Percentiles rank a stretch among this genome's conserved stretches.
Conservation (phyloP, 306 rosid genomes). For the Cucumis melo region DNA sequence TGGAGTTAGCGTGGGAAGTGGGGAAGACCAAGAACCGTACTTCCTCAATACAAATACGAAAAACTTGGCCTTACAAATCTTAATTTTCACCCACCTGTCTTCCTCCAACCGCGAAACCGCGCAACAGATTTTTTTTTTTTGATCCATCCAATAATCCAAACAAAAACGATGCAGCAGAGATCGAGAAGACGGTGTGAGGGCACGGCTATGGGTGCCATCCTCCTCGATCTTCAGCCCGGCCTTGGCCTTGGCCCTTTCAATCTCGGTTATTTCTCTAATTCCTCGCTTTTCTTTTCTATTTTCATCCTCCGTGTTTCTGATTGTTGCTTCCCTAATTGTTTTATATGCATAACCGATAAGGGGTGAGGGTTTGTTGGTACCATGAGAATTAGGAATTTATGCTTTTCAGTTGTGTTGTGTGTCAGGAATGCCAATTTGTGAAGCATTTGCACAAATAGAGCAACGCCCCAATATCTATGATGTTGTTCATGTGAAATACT, state of each 20-base stretch:
- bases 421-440: slow-evolving; percentile 93
- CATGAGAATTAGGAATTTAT: background rate
- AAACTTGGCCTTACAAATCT: background rate
- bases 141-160: background rate
- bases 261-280: slow-evolving; percentile 33
- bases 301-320: no score
- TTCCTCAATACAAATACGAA: background rate
- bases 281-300: background rate
- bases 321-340: no score
- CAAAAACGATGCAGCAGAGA: slow-evolving; percentile 55
- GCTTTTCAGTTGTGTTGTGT: background rate
- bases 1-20: background rate
- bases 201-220: slow-evolving; percentile 97
- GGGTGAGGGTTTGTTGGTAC: background rate
- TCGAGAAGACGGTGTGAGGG: slow-evolving; percentile 91
- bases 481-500: slow-evolving; percentile 92
- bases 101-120: background rate
- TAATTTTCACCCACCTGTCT: background rate
- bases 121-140: background rate
- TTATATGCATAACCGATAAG: background rate
- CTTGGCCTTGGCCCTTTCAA: slow-evolving; percentile 83
- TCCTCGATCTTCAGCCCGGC: slow-evolving; percentile 92
- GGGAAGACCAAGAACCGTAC: background rate
- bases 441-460: slow-evolving; percentile 92
- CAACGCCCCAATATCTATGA: slow-evolving; percentile 86